Evolutionary conservation across 2,329 filamentous ascomycete genomes (phyloP), one percentile per base, ranked within the genome.

Genomic region (Lomentospora prolificans): DNA sequence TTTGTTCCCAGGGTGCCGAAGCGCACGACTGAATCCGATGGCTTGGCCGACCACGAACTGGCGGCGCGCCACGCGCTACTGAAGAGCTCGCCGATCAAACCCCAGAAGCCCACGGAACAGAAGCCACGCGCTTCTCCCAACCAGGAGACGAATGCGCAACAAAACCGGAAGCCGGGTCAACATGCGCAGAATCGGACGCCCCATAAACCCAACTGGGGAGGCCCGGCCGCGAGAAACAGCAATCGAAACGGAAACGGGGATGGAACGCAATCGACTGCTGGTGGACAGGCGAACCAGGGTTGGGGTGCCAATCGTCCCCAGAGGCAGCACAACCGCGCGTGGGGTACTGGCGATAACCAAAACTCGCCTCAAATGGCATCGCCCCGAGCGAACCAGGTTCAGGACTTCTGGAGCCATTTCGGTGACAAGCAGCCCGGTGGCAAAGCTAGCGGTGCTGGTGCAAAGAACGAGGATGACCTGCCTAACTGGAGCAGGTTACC

Each of bases 21-120:
- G 7, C 22, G 9, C 4, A 8, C 27, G 51, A 46, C 36, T 17
- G 41, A 46, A 46, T 31, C 53, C 22, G n/a, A 36, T 25, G 31
- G 14, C 12, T 39, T 55, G 12, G 30, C 52, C 4, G 14, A 27
- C 7, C 36, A 55, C 10, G 52, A 55, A 14, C 25, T 55, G 8
- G 52, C 36, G 14, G 52, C 52, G 22, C 52, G 52, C 30, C 39
- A 22, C 25, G 41, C 41, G n/a, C 53, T 55, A 24, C 44, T 48
- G 10, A 1, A 5, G 12, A 22, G 25, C 5, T 46, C 52, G 22
- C 31, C 14, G 36, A 30, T 6, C 6, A 24, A 17, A 19, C 28
- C 30, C 8, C 28, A 14, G 19, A 53, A 27, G 24, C 7, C 7
- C n/a, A 17, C 30, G 36, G 36, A 7, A 7, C 36, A 5, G 36